Conservation (phyloP, 257 asterid species). For the Solanum ahanhuiri region DNA sequence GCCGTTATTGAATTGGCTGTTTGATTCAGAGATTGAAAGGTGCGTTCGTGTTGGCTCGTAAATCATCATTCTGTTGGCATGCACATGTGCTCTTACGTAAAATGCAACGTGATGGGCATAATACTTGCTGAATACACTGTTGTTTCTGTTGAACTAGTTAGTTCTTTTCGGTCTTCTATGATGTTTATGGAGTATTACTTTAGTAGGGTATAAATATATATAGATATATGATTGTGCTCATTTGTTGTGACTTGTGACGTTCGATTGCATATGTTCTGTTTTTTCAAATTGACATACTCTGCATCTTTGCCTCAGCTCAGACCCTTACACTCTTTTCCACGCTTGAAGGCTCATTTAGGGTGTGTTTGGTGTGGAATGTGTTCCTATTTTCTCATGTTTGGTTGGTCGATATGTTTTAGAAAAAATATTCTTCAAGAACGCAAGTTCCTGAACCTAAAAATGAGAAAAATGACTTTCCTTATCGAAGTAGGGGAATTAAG, state of each 20-base stretch:
- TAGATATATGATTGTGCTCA: background rate
- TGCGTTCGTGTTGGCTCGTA: constrained; percentile 3
- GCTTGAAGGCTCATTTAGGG: background rate
- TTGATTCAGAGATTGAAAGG: constrained; percentile 4
- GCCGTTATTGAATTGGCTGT: background rate
- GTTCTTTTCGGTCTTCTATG: background rate
- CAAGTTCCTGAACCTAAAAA: background rate
- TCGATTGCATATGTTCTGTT: background rate
- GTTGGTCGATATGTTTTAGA: background rate
- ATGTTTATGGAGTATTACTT: background rate
- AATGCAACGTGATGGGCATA: constrained; percentile 5
- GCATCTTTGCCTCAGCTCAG: background rate
- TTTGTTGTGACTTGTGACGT: background rate
- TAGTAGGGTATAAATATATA: background rate
- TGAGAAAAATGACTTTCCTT: background rate
- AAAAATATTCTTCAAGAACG: background rate
- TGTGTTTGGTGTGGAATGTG: background rate
- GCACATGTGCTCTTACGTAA: background rate
- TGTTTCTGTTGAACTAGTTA: constrained; percentile 6
- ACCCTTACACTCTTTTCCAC: background rate
- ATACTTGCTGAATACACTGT: background rate
- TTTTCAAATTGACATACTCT: background rate
- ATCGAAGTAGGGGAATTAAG: background rate
- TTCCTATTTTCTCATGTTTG: background rate
- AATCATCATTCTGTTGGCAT: background rate